Evolutionary conservation across 257 asterid genomes (phyloP), one percentile per base, ranked within the genome.

Genomic region (Plantago major): DNA sequence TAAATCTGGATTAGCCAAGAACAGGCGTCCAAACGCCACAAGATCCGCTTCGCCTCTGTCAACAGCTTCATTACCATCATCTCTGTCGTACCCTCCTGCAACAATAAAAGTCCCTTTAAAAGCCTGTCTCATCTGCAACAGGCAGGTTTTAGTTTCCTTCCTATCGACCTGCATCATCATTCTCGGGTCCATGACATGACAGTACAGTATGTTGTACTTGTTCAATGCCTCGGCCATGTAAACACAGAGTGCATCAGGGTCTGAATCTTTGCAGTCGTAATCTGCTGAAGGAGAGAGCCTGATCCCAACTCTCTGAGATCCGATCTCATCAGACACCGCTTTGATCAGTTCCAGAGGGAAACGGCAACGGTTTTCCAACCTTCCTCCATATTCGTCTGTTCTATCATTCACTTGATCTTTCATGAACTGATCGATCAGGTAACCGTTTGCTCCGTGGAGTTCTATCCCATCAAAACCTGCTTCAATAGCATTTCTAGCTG

Each of bases 401-500:
- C 71, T 56, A 16, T 66, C 63, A 16, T 68, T 68, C 9, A 47
- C 55, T 46, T 68, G 58, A 18, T 68, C 73, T 53, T 60, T 68
- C 26, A 68, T 9, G 58, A 68, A 68, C 28, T 68, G 73, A 30
- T 68, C 73, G 0, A 68, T 53, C 45, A 66, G 18, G 64, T 55
- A 66, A 17, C 71, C 71, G 3, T 66, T 55, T 33, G 64, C 71
- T 11, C 58, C 71, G 6, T 66, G 62, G 42, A 66, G 56, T 19
- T 66, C 71, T 17, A 66, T 64, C 38, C 71, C 71, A 37, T 66
- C 71, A 56, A 66, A 66, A 46, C 71, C 71, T 65, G 82, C 84
- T 70, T 79, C 78, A 7, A 73, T 60, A 11, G 84, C 84, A 68
- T 79, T 79, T 22, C 70, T 68, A 2, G 82, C 82, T 38, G 84